Conservation (phyloP, 163 green algal species). For the Scenedesmus sp. region DNA sequence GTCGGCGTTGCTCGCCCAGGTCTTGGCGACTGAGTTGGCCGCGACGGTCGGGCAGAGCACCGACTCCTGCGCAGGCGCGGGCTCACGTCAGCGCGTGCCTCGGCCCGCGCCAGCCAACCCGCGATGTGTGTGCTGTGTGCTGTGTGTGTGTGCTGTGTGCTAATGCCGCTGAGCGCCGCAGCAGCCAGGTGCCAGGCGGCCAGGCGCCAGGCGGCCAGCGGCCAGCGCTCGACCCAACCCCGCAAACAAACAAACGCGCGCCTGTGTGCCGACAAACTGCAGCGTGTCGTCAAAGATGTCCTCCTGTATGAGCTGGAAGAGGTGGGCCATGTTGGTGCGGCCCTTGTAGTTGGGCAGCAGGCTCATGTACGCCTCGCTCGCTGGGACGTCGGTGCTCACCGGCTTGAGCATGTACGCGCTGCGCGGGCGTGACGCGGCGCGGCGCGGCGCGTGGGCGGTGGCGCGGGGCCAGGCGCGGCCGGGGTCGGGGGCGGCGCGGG, state of each 20-base stretch:
- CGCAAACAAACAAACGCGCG: not conserved
- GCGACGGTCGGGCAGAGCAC: slow-evolving; percentile 26
- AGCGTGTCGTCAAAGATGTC: slow-evolving; percentile 32
- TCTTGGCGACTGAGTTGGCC: slow-evolving; percentile 26
- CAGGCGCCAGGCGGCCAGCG: too few species aligned
- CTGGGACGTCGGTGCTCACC: slow-evolving; percentile 4
- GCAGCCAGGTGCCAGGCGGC: too few species aligned
- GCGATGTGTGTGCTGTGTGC: too few species aligned
- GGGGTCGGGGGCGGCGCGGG: not conserved
- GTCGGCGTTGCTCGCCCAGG: slow-evolving; percentile 29
- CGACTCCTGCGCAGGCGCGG: slow-evolving; percentile 20
- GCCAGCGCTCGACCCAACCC: too few species aligned
- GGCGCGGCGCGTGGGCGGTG: too few species aligned
- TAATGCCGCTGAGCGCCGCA: too few species aligned
- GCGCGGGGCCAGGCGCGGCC: too few species aligned
- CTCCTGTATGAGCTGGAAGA: slow-evolving; percentile 24
- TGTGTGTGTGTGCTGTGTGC: too few species aligned
- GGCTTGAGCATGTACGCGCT: slow-evolving; percentile 40
- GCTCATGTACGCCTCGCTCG: slow-evolving; percentile 34
- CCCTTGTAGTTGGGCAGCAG: slow-evolving; percentile 37
- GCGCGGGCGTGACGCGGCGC: too few species aligned
- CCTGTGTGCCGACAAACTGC: not conserved
- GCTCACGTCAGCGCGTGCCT: too few species aligned
- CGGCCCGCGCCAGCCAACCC: too few species aligned
- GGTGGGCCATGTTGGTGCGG: not conserved